Evolutionary conservation across 345 rosid genomes (phyloP).

Genomic region (Murraya koenigii): DNA sequence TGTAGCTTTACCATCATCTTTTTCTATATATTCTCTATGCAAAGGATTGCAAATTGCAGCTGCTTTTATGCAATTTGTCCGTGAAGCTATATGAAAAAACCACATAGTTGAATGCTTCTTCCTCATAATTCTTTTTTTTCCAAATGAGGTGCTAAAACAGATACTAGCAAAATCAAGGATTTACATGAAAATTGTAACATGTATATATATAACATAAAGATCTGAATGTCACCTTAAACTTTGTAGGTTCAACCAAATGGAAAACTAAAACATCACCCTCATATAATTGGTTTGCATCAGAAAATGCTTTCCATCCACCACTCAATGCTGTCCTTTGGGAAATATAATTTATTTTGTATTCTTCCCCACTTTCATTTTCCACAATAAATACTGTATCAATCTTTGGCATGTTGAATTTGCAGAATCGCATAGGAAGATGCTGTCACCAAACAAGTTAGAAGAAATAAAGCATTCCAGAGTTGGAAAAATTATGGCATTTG

Average conservation of each 20-base stretch:
- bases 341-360: conserved; percentile 36
- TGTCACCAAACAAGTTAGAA: conserved; percentile 20
- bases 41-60: not conserved
- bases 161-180: not conserved
- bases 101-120: not conserved
- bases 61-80: not conserved
- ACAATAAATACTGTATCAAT: conserved; percentile 27
- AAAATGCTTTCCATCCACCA: conserved; percentile 53
- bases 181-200: not conserved
- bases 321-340: conserved; percentile 45
- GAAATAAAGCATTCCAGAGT: not conserved
- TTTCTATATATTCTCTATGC: not conserved
- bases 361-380: conserved; percentile 37
- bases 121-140: not conserved
- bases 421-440: conserved; percentile 52
- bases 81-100: not conserved
- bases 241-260: conserved; percentile 37
- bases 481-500: not conserved
- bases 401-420: conserved; percentile 43
- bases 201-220: not conserved
- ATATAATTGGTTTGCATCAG: conserved; percentile 25
- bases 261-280: conserved; percentile 50
- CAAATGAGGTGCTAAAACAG: not conserved
- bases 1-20: not conserved
- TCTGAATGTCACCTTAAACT: conserved; percentile 35